These are phyloP conservation scores for Amoebophrya sp. DNA, from an alignment of 169 alveolate genomes.

Conservation along the genomic window DNA sequence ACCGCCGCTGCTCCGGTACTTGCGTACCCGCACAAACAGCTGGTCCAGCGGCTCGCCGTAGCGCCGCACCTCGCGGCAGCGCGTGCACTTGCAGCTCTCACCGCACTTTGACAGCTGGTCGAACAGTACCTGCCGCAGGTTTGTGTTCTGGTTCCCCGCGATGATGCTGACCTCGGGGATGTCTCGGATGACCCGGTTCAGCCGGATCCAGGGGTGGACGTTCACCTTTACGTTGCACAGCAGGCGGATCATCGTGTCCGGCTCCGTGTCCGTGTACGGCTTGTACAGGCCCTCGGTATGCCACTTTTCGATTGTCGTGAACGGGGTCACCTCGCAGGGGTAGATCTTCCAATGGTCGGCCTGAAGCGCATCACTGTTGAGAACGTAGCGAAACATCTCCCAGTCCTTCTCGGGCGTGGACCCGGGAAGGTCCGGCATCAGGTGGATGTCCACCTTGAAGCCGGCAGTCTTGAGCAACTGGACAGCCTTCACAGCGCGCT, in stretches of 20 bases:
- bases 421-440: conserved; percentile 84
- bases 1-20: conserved; percentile 37
- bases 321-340: conserved; percentile 88
- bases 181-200: conserved; percentile 81
- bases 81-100: conserved; percentile 69
- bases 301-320: conserved; percentile 70
- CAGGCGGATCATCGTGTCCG: conserved; percentile 30
- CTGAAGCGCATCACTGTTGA: conserved; percentile 65
- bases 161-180: conserved; percentile 83
- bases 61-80: conserved; percentile 79
- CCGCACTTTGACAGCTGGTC: conserved; percentile 54
- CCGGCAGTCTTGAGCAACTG: conserved; percentile 72
- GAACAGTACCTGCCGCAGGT: conserved; percentile 68
- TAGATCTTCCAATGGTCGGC: conserved; percentile 90
- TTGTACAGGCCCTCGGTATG: conserved; percentile 55
- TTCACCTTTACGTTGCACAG: conserved; percentile 57
- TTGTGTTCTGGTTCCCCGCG: conserved; percentile 79
- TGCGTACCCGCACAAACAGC: conserved; percentile 27
- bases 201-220: conserved; percentile 84
- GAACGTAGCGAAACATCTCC: conserved; percentile 64
- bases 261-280: conserved; percentile 70
- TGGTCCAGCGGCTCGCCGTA: conserved; percentile 27
- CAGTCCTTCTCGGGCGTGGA: conserved; percentile 59
- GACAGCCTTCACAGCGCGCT: conserved; percentile 61
- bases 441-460: conserved; percentile 82